These are phyloP conservation scores for Phialemonium atrogriseum DNA, from an alignment of 2,329 filamentous ascomycete genomes.

Conservation along the genomic window DNA sequence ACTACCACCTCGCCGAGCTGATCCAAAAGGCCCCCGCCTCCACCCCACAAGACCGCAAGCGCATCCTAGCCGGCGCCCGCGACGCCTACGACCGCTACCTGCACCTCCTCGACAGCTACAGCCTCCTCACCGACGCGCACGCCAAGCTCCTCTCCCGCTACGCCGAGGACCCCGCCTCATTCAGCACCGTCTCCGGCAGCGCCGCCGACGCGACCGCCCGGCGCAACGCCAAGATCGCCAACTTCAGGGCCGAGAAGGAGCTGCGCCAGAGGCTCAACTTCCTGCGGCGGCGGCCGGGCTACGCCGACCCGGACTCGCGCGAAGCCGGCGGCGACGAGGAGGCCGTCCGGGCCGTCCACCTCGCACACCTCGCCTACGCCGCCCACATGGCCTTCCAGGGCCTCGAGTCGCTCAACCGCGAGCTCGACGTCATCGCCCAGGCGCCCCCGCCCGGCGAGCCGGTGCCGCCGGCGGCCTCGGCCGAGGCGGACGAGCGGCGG, in stretches of 20 bases:
- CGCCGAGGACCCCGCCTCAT: conserved; percentile 60
- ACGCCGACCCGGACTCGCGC: conserved; percentile 39
- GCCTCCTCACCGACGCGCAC: conserved; percentile 57
- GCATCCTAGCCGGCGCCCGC: conserved; percentile 54
- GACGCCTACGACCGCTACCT: conserved; percentile 73
- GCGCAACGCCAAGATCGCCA: conserved; percentile 76
- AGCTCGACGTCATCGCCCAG: conserved; percentile 71
- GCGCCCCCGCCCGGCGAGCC: conserved; percentile 46
- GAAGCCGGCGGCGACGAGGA: conserved; percentile 74
- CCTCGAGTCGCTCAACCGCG: conserved; percentile 79
- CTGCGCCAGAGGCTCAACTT: conserved; percentile 72
- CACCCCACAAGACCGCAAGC: conserved; percentile 47
- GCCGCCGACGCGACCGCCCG: conserved; percentile 51
- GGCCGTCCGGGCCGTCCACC: conserved; percentile 67
- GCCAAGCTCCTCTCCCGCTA: conserved; percentile 65
- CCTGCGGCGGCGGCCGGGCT: conserved; percentile 31
- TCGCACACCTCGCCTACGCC: conserved; percentile 65
- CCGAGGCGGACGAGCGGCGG: conserved; percentile 36
- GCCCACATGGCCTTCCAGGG: conserved; percentile 76
- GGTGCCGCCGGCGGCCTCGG: conserved; percentile 32
- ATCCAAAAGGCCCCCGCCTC: conserved; percentile 56
- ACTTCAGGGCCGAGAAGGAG: conserved; percentile 78
- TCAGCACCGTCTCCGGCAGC: conserved; percentile 62
- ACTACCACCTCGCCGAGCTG: conserved; percentile 74
- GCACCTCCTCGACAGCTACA: conserved; percentile 68